Evolutionary conservation across 2,329 filamentous ascomycete species (phyloP).

Genomic region (Gremmenia infestans): DNA sequence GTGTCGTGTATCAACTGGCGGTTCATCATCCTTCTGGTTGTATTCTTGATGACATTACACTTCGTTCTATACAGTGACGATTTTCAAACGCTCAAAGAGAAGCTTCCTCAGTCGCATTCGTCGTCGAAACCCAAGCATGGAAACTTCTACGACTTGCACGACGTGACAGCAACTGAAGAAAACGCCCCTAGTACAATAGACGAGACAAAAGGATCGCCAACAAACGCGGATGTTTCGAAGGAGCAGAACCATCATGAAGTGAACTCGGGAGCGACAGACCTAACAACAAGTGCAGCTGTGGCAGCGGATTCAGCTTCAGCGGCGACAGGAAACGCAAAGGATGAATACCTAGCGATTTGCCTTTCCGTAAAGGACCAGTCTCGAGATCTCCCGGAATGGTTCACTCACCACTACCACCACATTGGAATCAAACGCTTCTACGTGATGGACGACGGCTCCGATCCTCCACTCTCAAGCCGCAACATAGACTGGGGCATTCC

Average conservation of each 20-base stretch:
- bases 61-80: conserved; percentile 3
- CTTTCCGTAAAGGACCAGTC: conserved; percentile 22
- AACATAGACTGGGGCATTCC: conserved; percentile 21
- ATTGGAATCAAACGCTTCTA: conserved; percentile 26
- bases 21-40: conserved; percentile 6
- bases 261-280: neutral
- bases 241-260: neutral
- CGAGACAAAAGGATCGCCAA: neutral
- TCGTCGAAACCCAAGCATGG: neutral
- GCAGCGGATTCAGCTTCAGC: neutral
- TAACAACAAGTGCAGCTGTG: neutral
- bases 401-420: conserved; percentile 28
- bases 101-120: neutral
- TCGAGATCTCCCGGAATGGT: conserved; percentile 22
- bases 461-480: conserved; percentile 19
- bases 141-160: neutral
- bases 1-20: neutral
- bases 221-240: neutral
- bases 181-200: neutral
- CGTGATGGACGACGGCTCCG: conserved; percentile 27
- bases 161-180: neutral
- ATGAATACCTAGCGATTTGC: conserved; percentile 26
- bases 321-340: neutral
- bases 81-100: neutral
- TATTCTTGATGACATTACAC: conserved; percentile 6